phyloP scores from a whole-genome alignment of 2,329 filamentous ascomycete genomes.

The Colletotrichum cereale region DNA sequence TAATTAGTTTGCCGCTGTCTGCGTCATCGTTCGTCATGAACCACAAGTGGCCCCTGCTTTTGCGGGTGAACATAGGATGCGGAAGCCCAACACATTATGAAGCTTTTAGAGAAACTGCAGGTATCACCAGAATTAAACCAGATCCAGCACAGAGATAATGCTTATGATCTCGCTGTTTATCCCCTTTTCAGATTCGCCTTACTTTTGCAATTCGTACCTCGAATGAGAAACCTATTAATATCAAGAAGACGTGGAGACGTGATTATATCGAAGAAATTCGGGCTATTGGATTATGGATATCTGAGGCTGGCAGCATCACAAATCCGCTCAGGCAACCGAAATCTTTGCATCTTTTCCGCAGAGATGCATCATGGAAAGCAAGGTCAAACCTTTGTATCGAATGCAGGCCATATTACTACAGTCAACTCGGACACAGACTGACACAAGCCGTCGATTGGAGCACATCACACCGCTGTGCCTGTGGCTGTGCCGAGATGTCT shows the following conservation, averaged over 20 bases:
- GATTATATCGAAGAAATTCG: background rate
- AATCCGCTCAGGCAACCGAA: background rate
- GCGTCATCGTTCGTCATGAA: conserved; percentile 12
- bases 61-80: background rate
- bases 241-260: no score
- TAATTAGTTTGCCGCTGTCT: background rate
- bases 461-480: background rate
- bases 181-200: background rate
- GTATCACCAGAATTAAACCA: background rate
- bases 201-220: background rate
- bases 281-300: background rate
- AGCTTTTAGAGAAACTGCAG: background rate
- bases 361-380: background rate
- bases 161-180: background rate
- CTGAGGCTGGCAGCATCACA: no score
- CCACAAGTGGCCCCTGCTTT: background rate
- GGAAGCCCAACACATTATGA: no score
- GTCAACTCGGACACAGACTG: background rate
- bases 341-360: background rate
- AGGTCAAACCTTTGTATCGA: background rate
- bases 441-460: background rate
- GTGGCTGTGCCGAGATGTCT: conserved; percentile 3
- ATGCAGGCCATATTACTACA: background rate
- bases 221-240: background rate
- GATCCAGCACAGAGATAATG: background rate